Base-by-base conservation (phyloP, 2,329 filamentous ascomycete species). In the Dendryphion nanum region DNA sequence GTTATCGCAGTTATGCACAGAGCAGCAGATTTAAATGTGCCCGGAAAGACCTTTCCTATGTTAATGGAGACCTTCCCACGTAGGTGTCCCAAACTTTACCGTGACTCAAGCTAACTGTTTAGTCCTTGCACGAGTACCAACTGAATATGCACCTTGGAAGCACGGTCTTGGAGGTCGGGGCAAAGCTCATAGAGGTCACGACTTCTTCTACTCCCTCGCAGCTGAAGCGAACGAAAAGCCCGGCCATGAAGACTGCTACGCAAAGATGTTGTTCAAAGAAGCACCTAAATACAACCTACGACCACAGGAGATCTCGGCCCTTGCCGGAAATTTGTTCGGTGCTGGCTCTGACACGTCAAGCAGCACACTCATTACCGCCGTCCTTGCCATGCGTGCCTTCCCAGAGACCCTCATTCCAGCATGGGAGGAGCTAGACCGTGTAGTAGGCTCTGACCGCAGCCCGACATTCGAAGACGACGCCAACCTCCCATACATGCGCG, bases 1-100 rank as follows among this genome's bases (percentile, higher is more conserved):
- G 76, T 75, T 17, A 74, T 79, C 43, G 70, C 74, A 1, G 64
- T 75, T 30, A 73, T 79, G 68, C 73, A 79, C 40, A 66, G 75
- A 38, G 75, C 76, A 0, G 76, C 75, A 3, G 75, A 78, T 41
- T 60, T 79, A 5, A 61, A 64, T 20, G 61, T 64, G 4, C 59
- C 59, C 3, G 79, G 63, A 24, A 75, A 75, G 51, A 70, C 59
- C 0, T 79, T 77, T 48, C 77, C 74, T 17, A 78, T 74, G 74
- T 55, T 78, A 21, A 68, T 77, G 59, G 74, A 77, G 53, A 76
- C 73, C 0, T 77, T 77, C 38, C 74, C 74, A 1, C 54, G 43
- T 44, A 39, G 16, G 34, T 18, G 7, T 7, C 8, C 16, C 21
- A 10, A 6, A 10, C 12, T 18, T 32, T 19, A 26, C 30, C 18